phyloP scores from a whole-genome alignment of 345 rosid species.

The Psidium guajava region DNA sequence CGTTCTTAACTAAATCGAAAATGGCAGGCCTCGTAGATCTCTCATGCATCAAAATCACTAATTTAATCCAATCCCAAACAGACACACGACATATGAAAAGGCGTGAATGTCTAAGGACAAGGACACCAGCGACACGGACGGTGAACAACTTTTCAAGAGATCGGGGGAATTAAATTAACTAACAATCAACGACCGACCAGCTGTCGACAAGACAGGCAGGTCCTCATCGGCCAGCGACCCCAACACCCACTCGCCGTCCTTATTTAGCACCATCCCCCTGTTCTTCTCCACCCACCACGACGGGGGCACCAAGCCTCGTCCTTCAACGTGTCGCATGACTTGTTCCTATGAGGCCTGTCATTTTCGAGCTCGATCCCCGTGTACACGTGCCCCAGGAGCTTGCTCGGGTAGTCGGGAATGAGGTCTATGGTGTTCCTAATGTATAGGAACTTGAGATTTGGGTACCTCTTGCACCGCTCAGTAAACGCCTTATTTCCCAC shows the following conservation, averaged over 20 bases:
- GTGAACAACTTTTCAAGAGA: not conserved
- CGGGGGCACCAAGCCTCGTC: constrained; percentile 64
- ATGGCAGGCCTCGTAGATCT: not conserved
- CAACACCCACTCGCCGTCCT: constrained; percentile 56
- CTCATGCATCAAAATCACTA: not conserved
- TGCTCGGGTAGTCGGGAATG: constrained; percentile 61
- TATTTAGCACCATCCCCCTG: constrained; percentile 51
- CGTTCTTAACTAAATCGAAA: not conserved
- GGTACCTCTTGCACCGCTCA: constrained; percentile 24
- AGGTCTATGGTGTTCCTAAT: constrained; percentile 59
- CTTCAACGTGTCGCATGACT: constrained; percentile 55
- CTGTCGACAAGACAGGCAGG: constrained; percentile 18
- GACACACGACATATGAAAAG: not conserved
- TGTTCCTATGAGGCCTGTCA: constrained; percentile 76
- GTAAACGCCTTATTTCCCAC: constrained; percentile 63
- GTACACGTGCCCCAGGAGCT: constrained; percentile 40
- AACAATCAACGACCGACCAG: not conserved
- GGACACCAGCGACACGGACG: not conserved
- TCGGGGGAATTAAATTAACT: not conserved
- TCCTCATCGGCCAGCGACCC: constrained; percentile 50
- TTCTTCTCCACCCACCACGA: constrained; percentile 93
- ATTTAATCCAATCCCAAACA: not conserved
- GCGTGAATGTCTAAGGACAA: not conserved
- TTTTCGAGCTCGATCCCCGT: constrained; percentile 43
- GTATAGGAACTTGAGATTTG: constrained; percentile 52